Conservation (phyloP, 345 rosid species). For the Fremontodendron californicum region DNA sequence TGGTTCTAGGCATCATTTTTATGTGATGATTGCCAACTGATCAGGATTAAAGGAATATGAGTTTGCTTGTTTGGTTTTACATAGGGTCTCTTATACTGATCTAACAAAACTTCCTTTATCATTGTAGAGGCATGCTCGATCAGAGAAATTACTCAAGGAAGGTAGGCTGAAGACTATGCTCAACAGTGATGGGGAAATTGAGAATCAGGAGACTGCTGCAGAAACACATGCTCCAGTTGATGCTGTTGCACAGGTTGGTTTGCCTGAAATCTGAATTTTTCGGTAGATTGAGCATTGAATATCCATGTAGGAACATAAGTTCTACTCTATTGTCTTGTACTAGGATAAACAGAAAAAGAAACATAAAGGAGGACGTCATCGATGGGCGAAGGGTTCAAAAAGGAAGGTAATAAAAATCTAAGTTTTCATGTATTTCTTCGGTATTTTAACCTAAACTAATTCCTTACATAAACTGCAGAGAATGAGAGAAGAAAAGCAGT, state of each 20-base stretch:
- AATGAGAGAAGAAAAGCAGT: conserved; percentile 23
- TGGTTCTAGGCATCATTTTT: background rate
- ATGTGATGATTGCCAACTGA: background rate
- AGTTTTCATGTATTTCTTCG: background rate
- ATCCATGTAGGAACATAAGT: background rate
- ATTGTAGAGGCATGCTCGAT: conserved; percentile 57
- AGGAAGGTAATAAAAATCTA: conserved; percentile 29
- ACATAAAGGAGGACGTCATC: conserved; percentile 32
- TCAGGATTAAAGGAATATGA: background rate
- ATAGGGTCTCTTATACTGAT: background rate
- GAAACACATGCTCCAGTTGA: conserved; percentile 51
- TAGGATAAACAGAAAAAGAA: background rate
- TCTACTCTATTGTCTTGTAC: background rate
- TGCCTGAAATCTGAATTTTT: background rate
- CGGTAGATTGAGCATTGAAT: background rate
- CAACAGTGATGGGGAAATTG: conserved; percentile 60
- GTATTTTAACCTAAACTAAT: background rate
- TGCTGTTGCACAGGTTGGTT: conserved; percentile 42
- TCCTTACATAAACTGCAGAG: conserved; percentile 22
- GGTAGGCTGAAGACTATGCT: conserved; percentile 59
- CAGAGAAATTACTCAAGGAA: conserved; percentile 62
- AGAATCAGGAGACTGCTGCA: conserved; percentile 57
- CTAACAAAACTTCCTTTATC: background rate
- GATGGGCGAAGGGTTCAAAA: conserved; percentile 30
- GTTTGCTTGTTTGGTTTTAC: background rate